A percentile compares a stretch with the other conserved stretches of the same genome.
Evolutionary conservation across 2,329 filamentous ascomycete species (phyloP).

Genomic region (Fusarium stilboides): DNA sequence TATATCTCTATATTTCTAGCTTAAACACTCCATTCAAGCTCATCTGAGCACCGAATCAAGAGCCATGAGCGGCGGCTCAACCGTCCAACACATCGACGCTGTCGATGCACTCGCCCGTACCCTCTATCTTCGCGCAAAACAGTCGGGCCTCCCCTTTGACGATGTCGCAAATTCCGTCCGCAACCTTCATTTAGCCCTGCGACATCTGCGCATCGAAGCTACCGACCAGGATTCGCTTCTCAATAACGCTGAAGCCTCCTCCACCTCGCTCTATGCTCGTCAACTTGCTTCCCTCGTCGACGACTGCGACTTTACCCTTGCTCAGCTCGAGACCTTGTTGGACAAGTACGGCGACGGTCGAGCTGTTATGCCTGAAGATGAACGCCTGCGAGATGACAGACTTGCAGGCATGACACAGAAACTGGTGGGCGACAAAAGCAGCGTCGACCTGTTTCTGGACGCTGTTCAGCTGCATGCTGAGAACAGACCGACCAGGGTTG

Average conservation of each 20-base stretch:
- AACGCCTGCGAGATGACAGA: conserved; percentile 55
- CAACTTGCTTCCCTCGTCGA: conserved; percentile 68
- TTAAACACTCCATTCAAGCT: conserved; percentile 7
- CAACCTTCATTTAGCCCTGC: conserved; percentile 68
- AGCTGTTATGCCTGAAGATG: conserved; percentile 47
- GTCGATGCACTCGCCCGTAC: conserved; percentile 70
- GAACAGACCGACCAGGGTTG: conserved; percentile 55
- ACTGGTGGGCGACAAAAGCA: conserved; percentile 67
- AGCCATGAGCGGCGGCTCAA: conserved; percentile 54
- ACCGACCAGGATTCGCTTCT: conserved; percentile 71
- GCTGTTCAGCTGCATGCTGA: conserved; percentile 68
- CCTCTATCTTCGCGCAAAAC: conserved; percentile 68
- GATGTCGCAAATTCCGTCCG: conserved; percentile 66
- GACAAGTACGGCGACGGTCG: conserved; percentile 60
- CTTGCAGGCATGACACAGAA: conserved; percentile 62
- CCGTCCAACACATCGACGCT: conserved; percentile 66
- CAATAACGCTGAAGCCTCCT: conserved; percentile 57
- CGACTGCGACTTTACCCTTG: conserved; percentile 69
- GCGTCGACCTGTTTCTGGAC: conserved; percentile 70
- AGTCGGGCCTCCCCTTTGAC: conserved; percentile 63
- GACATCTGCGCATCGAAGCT: conserved; percentile 71
- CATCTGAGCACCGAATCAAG: conserved; percentile 31
- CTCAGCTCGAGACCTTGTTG: conserved; percentile 68
- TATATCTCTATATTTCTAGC: conserved; percentile 2
- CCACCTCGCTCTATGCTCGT: conserved; percentile 61